Evolutionary conservation across 441 rosid species (phyloP), one percentile per base, ranked within the genome.

Genomic region (Pelargonium cotyledonis): DNA sequence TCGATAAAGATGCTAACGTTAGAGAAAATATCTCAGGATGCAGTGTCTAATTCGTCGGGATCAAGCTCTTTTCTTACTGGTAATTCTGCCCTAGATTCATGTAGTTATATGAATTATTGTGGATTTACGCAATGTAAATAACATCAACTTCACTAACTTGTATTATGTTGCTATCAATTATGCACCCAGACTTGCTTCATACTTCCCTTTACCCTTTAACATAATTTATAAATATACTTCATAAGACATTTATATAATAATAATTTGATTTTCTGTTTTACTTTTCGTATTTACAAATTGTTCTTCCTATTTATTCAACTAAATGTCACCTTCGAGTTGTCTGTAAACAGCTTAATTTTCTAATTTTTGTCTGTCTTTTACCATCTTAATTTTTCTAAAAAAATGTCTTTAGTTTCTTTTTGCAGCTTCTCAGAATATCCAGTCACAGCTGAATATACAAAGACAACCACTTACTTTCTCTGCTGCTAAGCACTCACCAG

Each of bases 1-100:
- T 72, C 71, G 14, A 8, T 72, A 68, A 67, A 72, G 66, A 72
- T 72, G 75, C 44, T 72, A 49, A 66, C 75, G 8, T 26, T 72
- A 70, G 70, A 72, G 66, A 60, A 70, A 72, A 72, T 47, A 70
- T 72, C 75, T 60, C 75, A 67, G 57, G 65, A 3, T 53, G 57
- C 68, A 35, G 35, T 71, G 11, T 57, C 70, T 61, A 61, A 60
- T 67, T 63, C 46, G 23, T 23, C 31, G 75, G 60, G 70, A 66
- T 46, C 75, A 15, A 67, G 60, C 49, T n/a, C 75, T 16, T 47
- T 15, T 38, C 57, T 64, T 43, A 72, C 57, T 61, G 63, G 66
- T 14, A 55, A 44, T 69, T 8, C 38, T 14, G 75, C 47, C 60
- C 18, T 49, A 1, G 70, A 65, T 67, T 46, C 23, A 41, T 29